Evolutionary conservation across 169 alveolate genomes (phyloP).

Genomic region (Babesia bovis): DNA sequence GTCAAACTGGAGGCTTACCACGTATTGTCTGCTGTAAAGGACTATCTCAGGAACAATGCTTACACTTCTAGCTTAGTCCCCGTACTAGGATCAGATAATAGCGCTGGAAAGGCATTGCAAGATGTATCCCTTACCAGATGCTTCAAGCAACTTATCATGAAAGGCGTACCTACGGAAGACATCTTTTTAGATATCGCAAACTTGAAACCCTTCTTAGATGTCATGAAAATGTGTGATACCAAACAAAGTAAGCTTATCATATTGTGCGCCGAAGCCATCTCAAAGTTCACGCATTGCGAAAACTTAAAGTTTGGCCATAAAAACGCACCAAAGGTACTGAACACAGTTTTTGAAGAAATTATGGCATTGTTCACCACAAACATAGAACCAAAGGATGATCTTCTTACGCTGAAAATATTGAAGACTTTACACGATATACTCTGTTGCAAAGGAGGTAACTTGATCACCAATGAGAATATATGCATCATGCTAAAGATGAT

Average conservation of each 20-base stretch:
- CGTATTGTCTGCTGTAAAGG: conserved; percentile 53
- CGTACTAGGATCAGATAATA: conserved; percentile 51
- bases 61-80: conserved; percentile 60
- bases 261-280: conserved; percentile 48
- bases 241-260: conserved; percentile 53
- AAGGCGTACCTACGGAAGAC: conserved; percentile 27
- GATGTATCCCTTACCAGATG: conserved; percentile 39
- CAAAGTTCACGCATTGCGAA: conserved; percentile 57
- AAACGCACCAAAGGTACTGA: conserved; percentile 24
- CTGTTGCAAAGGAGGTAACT: conserved; percentile 42
- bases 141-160: conserved; percentile 42
- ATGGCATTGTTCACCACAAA: conserved; percentile 36
- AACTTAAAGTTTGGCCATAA: conserved; percentile 37
- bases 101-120: conserved; percentile 28
- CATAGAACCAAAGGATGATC: conserved; percentile 60
- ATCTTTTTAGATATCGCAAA: conserved; percentile 26
- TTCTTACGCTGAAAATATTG: conserved; percentile 36
- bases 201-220: conserved; percentile 57
- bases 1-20: conserved; percentile 61
- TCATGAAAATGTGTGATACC: conserved; percentile 45
- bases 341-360: conserved; percentile 43
- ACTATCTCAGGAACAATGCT: conserved; percentile 39
- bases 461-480: conserved; percentile 48
- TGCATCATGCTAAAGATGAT: conserved; percentile 48
- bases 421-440: conserved; percentile 27